Evolutionary conservation across 176 grass and related monocot species (phyloP).

Genomic region (Aegilops speltoides): DNA sequence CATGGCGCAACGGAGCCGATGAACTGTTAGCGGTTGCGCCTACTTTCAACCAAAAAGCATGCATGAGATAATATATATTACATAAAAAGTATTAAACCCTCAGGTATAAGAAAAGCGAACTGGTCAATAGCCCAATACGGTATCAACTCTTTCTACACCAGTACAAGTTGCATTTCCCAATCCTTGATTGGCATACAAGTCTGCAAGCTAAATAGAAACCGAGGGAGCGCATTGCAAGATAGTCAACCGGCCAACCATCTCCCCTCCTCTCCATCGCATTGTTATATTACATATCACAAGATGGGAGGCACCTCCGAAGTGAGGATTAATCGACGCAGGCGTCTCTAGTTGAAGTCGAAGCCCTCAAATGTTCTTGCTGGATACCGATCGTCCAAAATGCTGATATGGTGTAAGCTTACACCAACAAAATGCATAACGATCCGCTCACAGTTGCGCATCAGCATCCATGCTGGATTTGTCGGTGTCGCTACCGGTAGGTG

Average conservation of each 20-base stretch:
- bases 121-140: slow-evolving; percentile 31
- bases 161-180: slow-evolving; percentile 31
- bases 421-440: background rate
- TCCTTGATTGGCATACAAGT: slow-evolving; percentile 1
- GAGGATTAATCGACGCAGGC: background rate
- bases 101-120: background rate
- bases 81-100: background rate
- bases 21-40: too few relatives aligned
- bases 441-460: slow-evolving; percentile 5
- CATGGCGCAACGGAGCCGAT: background rate
- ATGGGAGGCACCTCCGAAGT: background rate
- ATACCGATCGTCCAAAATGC: background rate
- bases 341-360: background rate
- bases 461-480: slow-evolving; percentile 33
- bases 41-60: too few relatives aligned
- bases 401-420: background rate
- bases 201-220: slow-evolving; percentile 15
- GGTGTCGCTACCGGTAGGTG: slow-evolving; percentile 4
- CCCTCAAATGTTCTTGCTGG: background rate
- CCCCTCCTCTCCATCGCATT: background rate
- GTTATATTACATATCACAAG: slow-evolving; percentile 12
- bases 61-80: too few relatives aligned
- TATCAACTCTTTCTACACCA: background rate
- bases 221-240: background rate
- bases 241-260: background rate